Base-by-base conservation (phyloP, 768 basidiomycete genomes). In the Leucosporidium yakuticum region DNA sequence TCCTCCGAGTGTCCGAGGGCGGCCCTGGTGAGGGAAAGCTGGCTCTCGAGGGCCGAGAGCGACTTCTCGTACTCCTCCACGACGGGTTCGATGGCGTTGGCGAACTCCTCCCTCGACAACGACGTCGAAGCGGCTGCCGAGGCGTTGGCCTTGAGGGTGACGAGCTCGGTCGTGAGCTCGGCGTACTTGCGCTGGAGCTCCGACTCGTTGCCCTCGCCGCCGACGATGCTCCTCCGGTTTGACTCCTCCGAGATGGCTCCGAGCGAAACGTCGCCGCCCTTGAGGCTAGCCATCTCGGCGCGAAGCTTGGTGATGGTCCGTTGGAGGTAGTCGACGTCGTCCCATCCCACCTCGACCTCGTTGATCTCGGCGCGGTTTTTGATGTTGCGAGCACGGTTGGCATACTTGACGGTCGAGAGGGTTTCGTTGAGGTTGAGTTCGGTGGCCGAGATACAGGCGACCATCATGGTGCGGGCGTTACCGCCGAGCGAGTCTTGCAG, bases 51-150 rank as follows among this genome's bases (percentile, higher is more conserved):
- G 4, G 91, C 88, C 51, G 86, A 84, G 72, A 98, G 95, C 1
- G 92, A 91, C 82, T 95, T 92, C 82, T 99, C 95, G 79, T 99
- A 99, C 80, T 97, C 93, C 79, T 96, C 90, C 61, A 99, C 96
- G 74, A 99, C 93, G 3, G 95, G 95, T 21, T 92, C 94, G 27
- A 98, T 94, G 29, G 79, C 78, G 20, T 44, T 48, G 25, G 59
- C 78, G 66, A 81, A 82, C 39, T 76, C 74, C 44, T 73, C 76
- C 15, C 76, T 64, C 27, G 76, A 74, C 48, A 74, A 65, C 0
- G 69, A 70, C 89, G 77, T 74, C 50, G 88, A 86, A 76, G 82
- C 85, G 75, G 89, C 88, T 49, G 88, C 89, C 27, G 32, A n/a
- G 4, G 57, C 36, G 90, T 83, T 75, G 90, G 89, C 60, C 62